Evolutionary conservation across 176 grass and related monocot genomes (phyloP), one percentile per base, ranked within the genome.

Genomic region (Areca catechu): DNA sequence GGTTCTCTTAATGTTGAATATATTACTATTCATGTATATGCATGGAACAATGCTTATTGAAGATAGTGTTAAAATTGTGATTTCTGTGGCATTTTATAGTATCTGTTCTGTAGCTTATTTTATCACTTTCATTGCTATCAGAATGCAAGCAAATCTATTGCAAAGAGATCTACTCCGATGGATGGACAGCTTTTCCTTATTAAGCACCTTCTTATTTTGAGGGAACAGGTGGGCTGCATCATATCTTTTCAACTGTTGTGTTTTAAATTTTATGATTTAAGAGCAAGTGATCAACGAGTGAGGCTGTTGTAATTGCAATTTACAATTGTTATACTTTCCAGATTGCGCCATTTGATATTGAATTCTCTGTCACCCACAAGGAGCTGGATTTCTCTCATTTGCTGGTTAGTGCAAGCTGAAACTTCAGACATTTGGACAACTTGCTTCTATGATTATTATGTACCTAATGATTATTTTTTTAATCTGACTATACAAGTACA

Each of bases 361-460:
- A 91, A 71, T 97, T 97, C 65, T 85, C 83, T 48, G 86, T 97
- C 50, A 97, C 86, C 21, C 81, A 97, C 60, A 97, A 97, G 77
- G 92, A 97, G 66, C 78, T 97, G 48, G 92, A 97, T 83, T 97
- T 97, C 75, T 97, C 92, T 63, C 92, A 97, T 84, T 82, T 97
- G 66, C 53, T 97, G 78, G 92, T 97, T 54, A 54, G 70, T 72
- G 21, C 58, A 47, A 22, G 1, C 23, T 23, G 15, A 34, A 61
- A 22, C 25, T 22, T 72, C 53, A 34, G 34, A 43, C 3, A 2
- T 43, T 43, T 43, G 34, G 34, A 43, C 34, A 43, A 43, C 18
- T 15, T 27, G 50, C 29, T 20, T 30, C 9, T 30, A 19, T 15
- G 17, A 5, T 55, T 19, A 1, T 54, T 51, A 53, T 21, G 29